phyloP scores from a whole-genome alignment of 169 alveolate genomes.

The Plasmodium yoelii region DNA sequence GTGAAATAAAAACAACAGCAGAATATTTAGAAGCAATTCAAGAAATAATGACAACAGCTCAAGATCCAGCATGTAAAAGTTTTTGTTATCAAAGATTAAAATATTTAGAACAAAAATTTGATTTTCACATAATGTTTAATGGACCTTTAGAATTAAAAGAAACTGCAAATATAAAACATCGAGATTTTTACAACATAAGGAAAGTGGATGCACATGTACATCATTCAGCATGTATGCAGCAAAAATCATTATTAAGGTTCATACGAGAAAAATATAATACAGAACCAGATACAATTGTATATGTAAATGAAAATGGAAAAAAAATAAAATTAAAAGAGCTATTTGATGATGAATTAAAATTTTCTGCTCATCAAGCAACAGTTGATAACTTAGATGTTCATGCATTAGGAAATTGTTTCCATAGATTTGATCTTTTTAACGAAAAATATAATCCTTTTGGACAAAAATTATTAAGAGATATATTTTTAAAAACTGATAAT shows the following conservation, averaged over 20 bases:
- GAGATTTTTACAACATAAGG: conserved; percentile 93
- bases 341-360: conserved; percentile 84
- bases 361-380: conserved; percentile 82
- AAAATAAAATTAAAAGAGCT: conserved; percentile 82
- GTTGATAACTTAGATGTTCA: conserved; percentile 88
- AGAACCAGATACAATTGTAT: conserved; percentile 85
- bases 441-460: conserved; percentile 93
- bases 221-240: conserved; percentile 93
- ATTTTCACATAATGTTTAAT: conserved; percentile 81
- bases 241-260: conserved; percentile 90
- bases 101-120: conserved; percentile 81
- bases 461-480: conserved; percentile 88
- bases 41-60: conserved; percentile 47
- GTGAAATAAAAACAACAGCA: conserved; percentile 20
- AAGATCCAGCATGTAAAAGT: conserved; percentile 82
- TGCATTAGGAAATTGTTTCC: conserved; percentile 91
- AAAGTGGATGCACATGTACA: conserved; percentile 96
- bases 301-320: conserved; percentile 77
- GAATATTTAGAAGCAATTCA: conserved; percentile 38
- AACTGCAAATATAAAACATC: conserved; percentile 79
- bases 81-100: conserved; percentile 82
- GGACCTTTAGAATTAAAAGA: conserved; percentile 83
- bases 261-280: conserved; percentile 85
- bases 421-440: conserved; percentile 94
- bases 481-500: conserved; percentile 93